phyloP scores from a whole-genome alignment of 352 stramenopile species.

The Saprolegnia diclina region DNA sequence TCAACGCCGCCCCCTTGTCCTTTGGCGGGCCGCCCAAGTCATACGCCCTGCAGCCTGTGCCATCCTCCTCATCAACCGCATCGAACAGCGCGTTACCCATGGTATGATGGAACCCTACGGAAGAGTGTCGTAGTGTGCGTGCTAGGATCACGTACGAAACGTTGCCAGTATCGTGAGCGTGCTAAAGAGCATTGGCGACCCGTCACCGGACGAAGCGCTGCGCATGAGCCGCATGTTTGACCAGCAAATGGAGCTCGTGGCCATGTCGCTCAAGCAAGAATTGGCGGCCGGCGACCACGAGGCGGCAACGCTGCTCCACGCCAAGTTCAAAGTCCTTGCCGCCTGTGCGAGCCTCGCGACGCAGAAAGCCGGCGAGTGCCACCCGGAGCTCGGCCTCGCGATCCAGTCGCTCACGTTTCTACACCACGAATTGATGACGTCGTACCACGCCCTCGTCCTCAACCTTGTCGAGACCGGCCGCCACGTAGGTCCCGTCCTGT shows the following conservation, averaged over 20 bases:
- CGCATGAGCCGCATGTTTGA: slow-evolving; percentile 34
- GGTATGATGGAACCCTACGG: too few relatives aligned
- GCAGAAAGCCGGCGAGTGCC: slow-evolving; percentile 23
- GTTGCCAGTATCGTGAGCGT: slow-evolving; percentile 22
- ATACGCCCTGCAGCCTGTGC: too few relatives aligned
- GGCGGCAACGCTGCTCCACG: slow-evolving; percentile 6
- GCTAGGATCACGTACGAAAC: slow-evolving; percentile 26
- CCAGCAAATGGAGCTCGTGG: slow-evolving; percentile 45
- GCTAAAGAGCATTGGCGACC: slow-evolving; percentile 15
- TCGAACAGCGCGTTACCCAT: too few relatives aligned
- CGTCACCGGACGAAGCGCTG: slow-evolving; percentile 15
- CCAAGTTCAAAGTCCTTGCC: slow-evolving; percentile 23
- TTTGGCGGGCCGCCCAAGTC: slow-evolving; percentile 3
- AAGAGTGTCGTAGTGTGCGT: background rate
- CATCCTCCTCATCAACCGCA: too few relatives aligned
- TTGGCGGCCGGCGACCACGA: background rate
- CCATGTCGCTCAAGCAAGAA: slow-evolving; percentile 35
- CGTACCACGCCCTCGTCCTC: background rate
- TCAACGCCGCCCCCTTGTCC: slow-evolving; percentile 44
- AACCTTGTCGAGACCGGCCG: background rate
- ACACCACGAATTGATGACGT: slow-evolving; percentile 19
- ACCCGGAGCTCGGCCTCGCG: slow-evolving; percentile 17
- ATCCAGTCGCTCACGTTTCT: slow-evolving; percentile 16
- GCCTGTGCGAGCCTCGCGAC: slow-evolving; percentile 17
- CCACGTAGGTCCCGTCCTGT: background rate